Base-by-base conservation (phyloP, 345 rosid species). In the Camelina neglecta region DNA sequence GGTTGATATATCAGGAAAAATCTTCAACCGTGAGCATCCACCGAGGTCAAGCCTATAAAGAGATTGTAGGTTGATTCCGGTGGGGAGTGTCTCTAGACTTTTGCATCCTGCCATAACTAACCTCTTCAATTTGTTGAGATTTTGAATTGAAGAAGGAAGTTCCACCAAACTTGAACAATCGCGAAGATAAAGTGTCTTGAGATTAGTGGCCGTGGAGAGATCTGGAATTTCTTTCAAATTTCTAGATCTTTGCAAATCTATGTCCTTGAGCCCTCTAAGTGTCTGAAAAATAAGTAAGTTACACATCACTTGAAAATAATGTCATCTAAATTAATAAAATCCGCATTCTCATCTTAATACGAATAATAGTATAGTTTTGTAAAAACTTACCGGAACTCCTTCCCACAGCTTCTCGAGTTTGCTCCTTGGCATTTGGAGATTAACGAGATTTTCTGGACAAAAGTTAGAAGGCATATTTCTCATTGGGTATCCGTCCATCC, bases 151-250 rank as follows among this genome's bases (percentile, higher is more conserved):
- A 1, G 36, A 51, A 1, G 60, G 56, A 62, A 73, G 33, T 20
- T 53, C 62, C 42, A 24, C 38, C 41, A 79, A 50, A 33, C 41
- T 60, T 5, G 4, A 11, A 48, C 86, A 83, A 0, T 20, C 1
- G 0, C 9, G 6, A 15, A 83, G 65, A 11, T 5, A 0, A 3
- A 80, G 18, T 9, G 2, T 39, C 41, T 47, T 49, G 11, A 83
- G 59, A 5, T 29, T 75, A 1, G 49, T 24, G 0, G 79, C 77
- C 51, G 8, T 36, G 3, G 41, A 36, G 5, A 35, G 41, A 38
- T 38, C 2, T 38, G 41, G 41, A 0, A 38, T 38, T 38, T 38
- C 41, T 38, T 38, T 38, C 11, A 38, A 2, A 38, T 8, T 8
- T 38, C 0, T 38, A 8, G 41, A 38, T 38, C 41, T 0, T 2